Evolutionary conservation across 1,284 basidiomycete species (phyloP).

Genomic region (Golubevia pallescens): DNA sequence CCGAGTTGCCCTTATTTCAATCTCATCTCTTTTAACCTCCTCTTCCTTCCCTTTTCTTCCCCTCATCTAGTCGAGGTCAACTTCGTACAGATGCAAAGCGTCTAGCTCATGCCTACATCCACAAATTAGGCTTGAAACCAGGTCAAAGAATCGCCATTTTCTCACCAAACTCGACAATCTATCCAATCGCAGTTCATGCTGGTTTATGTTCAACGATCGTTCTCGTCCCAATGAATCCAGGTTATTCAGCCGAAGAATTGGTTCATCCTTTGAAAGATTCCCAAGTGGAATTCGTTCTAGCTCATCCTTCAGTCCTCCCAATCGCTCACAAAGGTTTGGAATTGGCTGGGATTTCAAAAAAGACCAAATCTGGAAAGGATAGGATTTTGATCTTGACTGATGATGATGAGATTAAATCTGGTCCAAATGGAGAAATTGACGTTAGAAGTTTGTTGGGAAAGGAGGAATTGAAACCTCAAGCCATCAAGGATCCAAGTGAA

Average conservation of each 20-base stretch:
- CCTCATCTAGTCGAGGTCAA: conserved; percentile 23
- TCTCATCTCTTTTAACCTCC: neutral
- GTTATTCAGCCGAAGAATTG: conserved; percentile 53
- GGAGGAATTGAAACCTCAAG: conserved; percentile 15
- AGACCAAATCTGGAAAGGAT: conserved; percentile 22
- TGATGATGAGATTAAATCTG: conserved; percentile 30
- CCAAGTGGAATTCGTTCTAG: conserved; percentile 38
- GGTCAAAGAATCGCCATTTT: conserved; percentile 48
- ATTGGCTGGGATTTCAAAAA: conserved; percentile 16
- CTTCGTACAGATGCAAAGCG: conserved; percentile 27
- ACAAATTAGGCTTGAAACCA: conserved; percentile 34
- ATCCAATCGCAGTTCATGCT: conserved; percentile 34
- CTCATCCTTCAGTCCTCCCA: conserved; percentile 29
- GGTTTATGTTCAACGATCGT: conserved; percentile 37
- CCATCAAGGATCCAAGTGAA: conserved; percentile 27
- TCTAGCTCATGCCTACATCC: conserved; percentile 34
- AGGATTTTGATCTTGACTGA: conserved; percentile 54
- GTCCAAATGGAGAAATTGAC: conserved; percentile 29
- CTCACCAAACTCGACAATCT: conserved; percentile 52
- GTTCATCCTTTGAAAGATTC: conserved; percentile 46
- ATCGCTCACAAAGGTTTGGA: conserved; percentile 35
- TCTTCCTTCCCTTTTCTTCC: neutral
- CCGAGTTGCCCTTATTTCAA: neutral
- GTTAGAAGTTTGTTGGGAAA: conserved; percentile 28
- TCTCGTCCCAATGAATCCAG: conserved; percentile 46